Evolutionary conservation across 2,329 filamentous ascomycete species (phyloP).

Genomic region (Pseudocercospora pini-densiflorae): DNA sequence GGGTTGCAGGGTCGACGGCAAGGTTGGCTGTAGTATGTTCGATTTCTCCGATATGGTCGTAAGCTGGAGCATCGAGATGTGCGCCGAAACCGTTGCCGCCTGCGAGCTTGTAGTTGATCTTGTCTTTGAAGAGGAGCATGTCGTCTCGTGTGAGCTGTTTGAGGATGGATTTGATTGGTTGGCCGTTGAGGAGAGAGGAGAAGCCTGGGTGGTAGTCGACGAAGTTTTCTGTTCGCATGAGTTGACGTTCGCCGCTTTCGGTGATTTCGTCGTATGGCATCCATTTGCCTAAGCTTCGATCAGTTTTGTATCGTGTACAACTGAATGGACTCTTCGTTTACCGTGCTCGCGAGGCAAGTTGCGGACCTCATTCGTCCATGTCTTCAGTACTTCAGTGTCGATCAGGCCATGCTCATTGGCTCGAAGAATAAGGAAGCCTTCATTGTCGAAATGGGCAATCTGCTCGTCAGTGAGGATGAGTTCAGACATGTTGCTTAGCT

Average conservation of each 20-base stretch:
- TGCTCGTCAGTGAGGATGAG: conserved; percentile 30
- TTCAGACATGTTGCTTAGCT: conserved; percentile 21
- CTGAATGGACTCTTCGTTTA: neutral
- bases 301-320: neutral
- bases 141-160: conserved; percentile 43
- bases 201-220: conserved; percentile 38
- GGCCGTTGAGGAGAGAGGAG: conserved; percentile 43
- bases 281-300: conserved; percentile 22
- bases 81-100: conserved; percentile 49
- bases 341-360: conserved; percentile 29
- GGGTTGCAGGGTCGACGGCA: conserved; percentile 45
- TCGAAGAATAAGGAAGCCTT: conserved; percentile 33
- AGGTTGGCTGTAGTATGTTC: conserved; percentile 48
- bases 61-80: conserved; percentile 49
- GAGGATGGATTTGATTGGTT: conserved; percentile 38
- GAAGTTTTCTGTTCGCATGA: conserved; percentile 37
- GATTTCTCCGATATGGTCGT: conserved; percentile 48
- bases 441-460: conserved; percentile 29
- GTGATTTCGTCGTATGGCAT: conserved; percentile 38
- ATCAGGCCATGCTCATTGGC: conserved; percentile 29
- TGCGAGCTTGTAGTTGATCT: conserved; percentile 50
- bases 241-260: conserved; percentile 28
- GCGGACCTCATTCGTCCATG: conserved; percentile 32
- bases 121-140: conserved; percentile 51
- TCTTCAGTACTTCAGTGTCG: conserved; percentile 24